These are phyloP conservation scores for Phytophthora vignae DNA, from an alignment of 352 stramenopile genomes.

Conservation along the genomic window DNA sequence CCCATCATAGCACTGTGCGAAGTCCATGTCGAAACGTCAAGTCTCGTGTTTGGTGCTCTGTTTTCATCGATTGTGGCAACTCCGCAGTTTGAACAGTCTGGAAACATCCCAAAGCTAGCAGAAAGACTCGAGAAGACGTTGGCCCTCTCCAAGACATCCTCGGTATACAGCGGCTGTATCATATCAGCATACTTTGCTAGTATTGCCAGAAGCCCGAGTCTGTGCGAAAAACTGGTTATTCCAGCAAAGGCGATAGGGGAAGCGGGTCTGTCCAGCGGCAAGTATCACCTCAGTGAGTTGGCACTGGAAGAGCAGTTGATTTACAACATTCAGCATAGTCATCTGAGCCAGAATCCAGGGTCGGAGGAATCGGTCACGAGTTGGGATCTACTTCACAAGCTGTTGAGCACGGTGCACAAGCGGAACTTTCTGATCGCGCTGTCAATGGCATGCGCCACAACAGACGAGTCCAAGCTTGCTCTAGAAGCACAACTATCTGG, in stretches of 20 bases:
- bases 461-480: conserved; percentile 62
- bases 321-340: conserved; percentile 22
- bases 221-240: conserved; percentile 46
- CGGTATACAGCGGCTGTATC: conserved; percentile 44
- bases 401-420: conserved; percentile 72
- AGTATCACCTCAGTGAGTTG: conserved; percentile 65
- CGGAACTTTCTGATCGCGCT: conserved; percentile 71
- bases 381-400: conserved; percentile 81
- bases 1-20: conserved; percentile 73
- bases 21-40: conserved; percentile 54
- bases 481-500: conserved; percentile 71
- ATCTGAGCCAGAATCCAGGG: neutral
- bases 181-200: conserved; percentile 61
- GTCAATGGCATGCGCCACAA: conserved; percentile 57
- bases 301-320: conserved; percentile 75
- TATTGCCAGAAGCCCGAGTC: conserved; percentile 41
- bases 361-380: conserved; percentile 40
- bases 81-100: conserved; percentile 40
- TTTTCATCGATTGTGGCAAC: conserved; percentile 57
- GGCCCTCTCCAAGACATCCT: conserved; percentile 34
- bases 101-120: conserved; percentile 17
- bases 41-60: conserved; percentile 49
- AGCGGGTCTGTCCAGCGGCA: conserved; percentile 69
- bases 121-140: conserved; percentile 32
- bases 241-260: conserved; percentile 52